Evolutionary conservation across 208 protist genomes (phyloP).

Genomic region (Leishmania martiniquensis): DNA sequence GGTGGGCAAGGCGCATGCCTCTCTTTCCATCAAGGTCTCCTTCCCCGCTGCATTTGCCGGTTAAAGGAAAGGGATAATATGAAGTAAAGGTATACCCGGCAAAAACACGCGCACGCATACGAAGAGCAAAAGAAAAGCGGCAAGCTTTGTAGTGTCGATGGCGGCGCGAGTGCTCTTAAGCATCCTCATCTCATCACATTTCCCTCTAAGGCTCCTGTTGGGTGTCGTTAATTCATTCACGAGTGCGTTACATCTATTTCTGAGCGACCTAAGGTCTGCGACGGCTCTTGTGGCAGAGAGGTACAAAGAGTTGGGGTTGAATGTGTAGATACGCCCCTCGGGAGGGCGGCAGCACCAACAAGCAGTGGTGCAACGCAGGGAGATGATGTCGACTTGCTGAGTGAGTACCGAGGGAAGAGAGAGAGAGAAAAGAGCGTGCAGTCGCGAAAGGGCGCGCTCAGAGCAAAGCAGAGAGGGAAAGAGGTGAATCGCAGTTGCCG

Average conservation of each 20-base stretch:
- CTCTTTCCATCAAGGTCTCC: not conserved
- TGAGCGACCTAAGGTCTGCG: not conserved
- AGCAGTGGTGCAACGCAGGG: not conserved
- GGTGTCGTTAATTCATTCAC: not conserved
- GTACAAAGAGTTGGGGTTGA: no score
- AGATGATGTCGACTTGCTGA: not conserved
- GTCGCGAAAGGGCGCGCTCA: not conserved
- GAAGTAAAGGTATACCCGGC: not conserved
- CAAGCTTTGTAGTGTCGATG: not conserved
- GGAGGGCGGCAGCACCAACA: not conserved
- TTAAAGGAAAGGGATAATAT: not conserved
- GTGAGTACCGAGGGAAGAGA: not conserved
- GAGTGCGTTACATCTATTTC: not conserved
- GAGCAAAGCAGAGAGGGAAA: not conserved
- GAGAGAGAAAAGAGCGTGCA: not conserved
- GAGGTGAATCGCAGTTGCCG: not conserved
- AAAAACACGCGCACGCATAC: not conserved
- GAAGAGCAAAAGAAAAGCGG: not conserved
- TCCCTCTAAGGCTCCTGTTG: not conserved
- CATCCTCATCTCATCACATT: not conserved
- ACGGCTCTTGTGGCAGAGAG: not conserved
- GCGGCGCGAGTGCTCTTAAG: not conserved
- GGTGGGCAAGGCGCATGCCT: not conserved
- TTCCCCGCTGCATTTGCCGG: no score
- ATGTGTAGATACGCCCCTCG: not conserved